Percentiles rank a stretch among this genome's conserved stretches.
These are phyloP conservation scores for Podaxis mareebaensis DNA, from an alignment of 768 basidiomycete genomes.

Conservation along the genomic window DNA sequence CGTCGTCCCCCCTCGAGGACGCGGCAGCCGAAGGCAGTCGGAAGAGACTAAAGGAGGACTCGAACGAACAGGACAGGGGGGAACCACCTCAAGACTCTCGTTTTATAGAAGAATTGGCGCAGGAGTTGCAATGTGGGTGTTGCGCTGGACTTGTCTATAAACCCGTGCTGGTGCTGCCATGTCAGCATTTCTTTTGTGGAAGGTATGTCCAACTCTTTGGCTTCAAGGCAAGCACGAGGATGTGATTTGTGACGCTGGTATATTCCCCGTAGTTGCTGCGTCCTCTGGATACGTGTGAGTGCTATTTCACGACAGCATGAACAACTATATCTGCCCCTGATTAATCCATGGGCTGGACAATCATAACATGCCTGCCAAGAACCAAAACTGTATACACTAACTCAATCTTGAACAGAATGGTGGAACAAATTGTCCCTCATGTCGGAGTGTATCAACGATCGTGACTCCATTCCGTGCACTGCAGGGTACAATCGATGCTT, in stretches of 20 bases:
- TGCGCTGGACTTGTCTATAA: conserved; percentile 81
- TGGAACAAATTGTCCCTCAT: conserved; percentile 82
- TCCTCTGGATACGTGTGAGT: conserved; percentile 84
- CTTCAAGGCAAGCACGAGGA: conserved; percentile 1
- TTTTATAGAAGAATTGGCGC: conserved; percentile 62
- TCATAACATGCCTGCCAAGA: background rate
- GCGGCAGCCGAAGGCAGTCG: conserved; percentile 46
- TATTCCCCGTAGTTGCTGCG: conserved; percentile 58
- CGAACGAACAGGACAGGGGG: conserved; percentile 16
- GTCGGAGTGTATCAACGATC: conserved; percentile 66
- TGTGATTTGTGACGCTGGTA: conserved; percentile 8
- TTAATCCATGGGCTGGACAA: background rate
- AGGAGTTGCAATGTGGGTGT: conserved; percentile 85
- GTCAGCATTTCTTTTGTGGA: conserved; percentile 91
- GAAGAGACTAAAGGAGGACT: conserved; percentile 61
- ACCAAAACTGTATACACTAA: conserved; percentile 9
- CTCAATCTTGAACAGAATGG: conserved; percentile 57
- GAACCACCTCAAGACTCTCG: conserved; percentile 19
- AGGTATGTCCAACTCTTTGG: conserved; percentile 48
- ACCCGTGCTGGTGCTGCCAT: conserved; percentile 80
- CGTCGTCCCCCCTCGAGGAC: conserved; percentile 59
- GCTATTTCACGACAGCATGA: background rate
- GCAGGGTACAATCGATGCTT: conserved; percentile 69
- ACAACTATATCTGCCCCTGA: background rate
- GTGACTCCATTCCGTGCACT: conserved; percentile 75